Evolutionary conservation across 2,329 filamentous ascomycete species (phyloP).

Genomic region (Nigrograna mackinnonii): DNA sequence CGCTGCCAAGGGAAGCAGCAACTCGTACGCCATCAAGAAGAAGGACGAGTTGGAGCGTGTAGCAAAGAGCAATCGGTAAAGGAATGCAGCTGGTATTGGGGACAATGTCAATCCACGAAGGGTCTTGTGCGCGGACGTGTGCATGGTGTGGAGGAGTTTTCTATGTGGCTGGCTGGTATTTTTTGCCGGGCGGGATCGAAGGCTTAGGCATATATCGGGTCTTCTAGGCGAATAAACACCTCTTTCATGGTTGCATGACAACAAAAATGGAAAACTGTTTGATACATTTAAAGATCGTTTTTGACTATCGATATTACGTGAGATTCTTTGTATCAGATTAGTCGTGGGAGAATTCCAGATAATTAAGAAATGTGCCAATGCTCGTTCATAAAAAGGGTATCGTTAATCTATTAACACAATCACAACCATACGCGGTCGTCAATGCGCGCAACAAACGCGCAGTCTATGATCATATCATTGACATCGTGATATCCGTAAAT

Average conservation of each 20-base stretch:
- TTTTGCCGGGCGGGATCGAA: constrained; percentile 31
- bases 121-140: constrained; percentile 10
- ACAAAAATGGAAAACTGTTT: constrained; percentile 36
- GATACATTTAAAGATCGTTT: constrained; percentile 16
- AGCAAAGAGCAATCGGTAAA: constrained; percentile 99
- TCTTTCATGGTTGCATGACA: constrained; percentile 46
- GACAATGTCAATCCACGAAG: too few species aligned
- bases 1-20: constrained; percentile 99
- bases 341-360: background rate
- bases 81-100: constrained; percentile 17
- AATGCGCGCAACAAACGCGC: too few species aligned
- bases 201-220: constrained; percentile 41
- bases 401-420: too few species aligned
- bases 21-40: constrained; percentile 99
- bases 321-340: background rate
- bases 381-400: too few species aligned
- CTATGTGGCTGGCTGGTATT: constrained; percentile 25
- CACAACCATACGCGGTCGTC: too few species aligned
- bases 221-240: constrained; percentile 41
- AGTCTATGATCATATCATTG: too few species aligned
- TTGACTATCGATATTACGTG: too few species aligned
- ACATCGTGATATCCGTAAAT: too few species aligned
- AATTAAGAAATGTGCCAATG: too few species aligned
- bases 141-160: constrained; percentile 38
- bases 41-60: constrained; percentile 99